phyloP scores from a whole-genome alignment of 1,284 basidiomycete species.

The Pulveroboletus sp. region DNA sequence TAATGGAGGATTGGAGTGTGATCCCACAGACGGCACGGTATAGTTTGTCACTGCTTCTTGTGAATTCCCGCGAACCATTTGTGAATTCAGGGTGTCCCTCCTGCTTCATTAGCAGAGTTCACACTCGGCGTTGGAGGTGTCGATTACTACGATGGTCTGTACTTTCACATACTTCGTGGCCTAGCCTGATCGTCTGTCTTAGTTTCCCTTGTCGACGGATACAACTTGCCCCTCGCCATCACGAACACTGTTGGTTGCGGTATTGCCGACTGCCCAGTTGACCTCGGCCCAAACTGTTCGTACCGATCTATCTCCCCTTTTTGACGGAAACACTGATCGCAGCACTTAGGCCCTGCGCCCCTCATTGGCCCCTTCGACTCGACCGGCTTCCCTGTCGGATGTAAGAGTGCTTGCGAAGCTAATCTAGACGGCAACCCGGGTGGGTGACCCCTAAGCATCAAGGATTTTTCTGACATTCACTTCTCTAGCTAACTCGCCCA shows the following conservation, averaged over 20 bases:
- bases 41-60: conserved; percentile 1
- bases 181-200: conserved; percentile 1
- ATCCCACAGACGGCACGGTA: conserved; percentile 49
- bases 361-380: conserved; percentile 46
- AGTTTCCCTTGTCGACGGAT: conserved; percentile 49
- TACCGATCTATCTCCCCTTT: not conserved
- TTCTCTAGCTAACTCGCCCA: conserved; percentile 35
- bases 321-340: not conserved
- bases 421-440: conserved; percentile 43
- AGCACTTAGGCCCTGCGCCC: conserved; percentile 40
- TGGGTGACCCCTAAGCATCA: conserved; percentile 18
- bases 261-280: conserved; percentile 44
- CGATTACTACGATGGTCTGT: conserved; percentile 34
- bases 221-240: conserved; percentile 50
- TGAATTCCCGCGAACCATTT: not conserved
- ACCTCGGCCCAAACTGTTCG: conserved; percentile 46
- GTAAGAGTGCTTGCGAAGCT: conserved; percentile 52
- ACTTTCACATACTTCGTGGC: too few relatives aligned
- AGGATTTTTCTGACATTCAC: conserved; percentile 1
- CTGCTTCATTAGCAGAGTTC: conserved; percentile 62
- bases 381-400: conserved; percentile 47
- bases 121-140: conserved; percentile 40
- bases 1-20: conserved; percentile 58
- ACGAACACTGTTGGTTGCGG: conserved; percentile 43
- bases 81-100: conserved; percentile 51